phyloP scores from a whole-genome alignment of 164 flowering plant genomes.

The Piper betle region DNA sequence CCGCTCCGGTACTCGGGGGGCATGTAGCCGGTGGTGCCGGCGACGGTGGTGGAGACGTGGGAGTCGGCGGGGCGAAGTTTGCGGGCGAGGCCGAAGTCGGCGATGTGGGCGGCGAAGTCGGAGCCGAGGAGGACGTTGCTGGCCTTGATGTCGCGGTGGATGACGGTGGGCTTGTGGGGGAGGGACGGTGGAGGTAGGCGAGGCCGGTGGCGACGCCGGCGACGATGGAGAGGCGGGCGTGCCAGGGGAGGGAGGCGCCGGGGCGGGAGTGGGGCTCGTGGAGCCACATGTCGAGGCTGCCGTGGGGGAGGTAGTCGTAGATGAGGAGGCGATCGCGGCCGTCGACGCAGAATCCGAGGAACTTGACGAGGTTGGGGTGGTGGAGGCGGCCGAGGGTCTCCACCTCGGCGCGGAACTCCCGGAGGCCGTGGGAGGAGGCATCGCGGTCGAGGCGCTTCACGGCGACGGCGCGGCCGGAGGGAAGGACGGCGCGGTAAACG shows the following conservation, averaged over 20 bases:
- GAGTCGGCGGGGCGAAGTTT: slow-evolving; percentile 29
- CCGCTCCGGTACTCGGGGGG: slow-evolving; percentile 82
- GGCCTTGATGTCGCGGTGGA: slow-evolving; percentile 85
- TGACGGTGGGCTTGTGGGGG: slow-evolving; percentile 17
- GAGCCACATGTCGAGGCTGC: slow-evolving; percentile 70
- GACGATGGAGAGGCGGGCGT: slow-evolving; percentile 32
- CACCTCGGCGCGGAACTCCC: slow-evolving; percentile 86
- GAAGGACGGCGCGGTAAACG: slow-evolving; percentile 54
- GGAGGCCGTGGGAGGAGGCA: slow-evolving; percentile 70
- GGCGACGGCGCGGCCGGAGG: slow-evolving; percentile 52
- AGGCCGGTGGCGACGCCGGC: slow-evolving; percentile 63
- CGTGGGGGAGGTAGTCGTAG: slow-evolving; percentile 60
- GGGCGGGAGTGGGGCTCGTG: slow-evolving; percentile 23
- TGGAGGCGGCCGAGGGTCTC: slow-evolving; percentile 61
- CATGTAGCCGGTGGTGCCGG: slow-evolving; percentile 93
- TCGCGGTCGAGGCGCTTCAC: slow-evolving; percentile 58
- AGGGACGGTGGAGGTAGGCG: slow-evolving; percentile 29
- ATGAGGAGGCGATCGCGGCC: slow-evolving; percentile 57
- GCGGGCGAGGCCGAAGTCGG: slow-evolving; percentile 81
- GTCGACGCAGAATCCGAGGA: slow-evolving; percentile 57
- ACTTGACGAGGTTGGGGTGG: slow-evolving; percentile 49
- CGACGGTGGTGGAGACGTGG: slow-evolving; percentile 79
- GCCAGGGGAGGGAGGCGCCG: slow-evolving; percentile 31
- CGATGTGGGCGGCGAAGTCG: slow-evolving; percentile 56
- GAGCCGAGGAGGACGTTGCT: slow-evolving; percentile 59